Conservation (phyloP, 1,284 basidiomycete genomes). For the Apiotrichum veenhuisii region DNA sequence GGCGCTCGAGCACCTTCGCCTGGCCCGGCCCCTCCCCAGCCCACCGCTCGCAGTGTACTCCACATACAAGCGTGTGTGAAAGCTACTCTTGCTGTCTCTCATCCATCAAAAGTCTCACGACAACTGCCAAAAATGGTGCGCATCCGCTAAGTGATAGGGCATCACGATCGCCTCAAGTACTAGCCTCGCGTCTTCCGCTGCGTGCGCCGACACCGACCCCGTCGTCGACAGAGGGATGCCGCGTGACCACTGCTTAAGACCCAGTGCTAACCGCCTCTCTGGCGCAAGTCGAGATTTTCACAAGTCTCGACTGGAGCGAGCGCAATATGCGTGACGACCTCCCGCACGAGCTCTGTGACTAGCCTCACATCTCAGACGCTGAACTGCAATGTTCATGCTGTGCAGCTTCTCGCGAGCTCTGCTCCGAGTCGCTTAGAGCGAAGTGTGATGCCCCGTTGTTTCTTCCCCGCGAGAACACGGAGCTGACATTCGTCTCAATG, state of each 20-base stretch:
- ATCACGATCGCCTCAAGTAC: constrained; percentile 16
- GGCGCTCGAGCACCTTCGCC: too few relatives aligned
- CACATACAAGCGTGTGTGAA: not conserved
- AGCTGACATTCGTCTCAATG: constrained; percentile 49
- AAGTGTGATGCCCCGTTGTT: constrained; percentile 34
- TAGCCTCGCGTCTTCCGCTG: not conserved
- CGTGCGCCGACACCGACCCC: not conserved
- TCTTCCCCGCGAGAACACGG: constrained; percentile 12
- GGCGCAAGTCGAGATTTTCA: not conserved
- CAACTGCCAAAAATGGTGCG: constrained; percentile 22
- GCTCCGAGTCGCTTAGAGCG: constrained; percentile 24
- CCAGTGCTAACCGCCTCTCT: constrained; percentile 7
- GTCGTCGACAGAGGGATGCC: not conserved
- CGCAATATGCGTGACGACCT: constrained; percentile 6
- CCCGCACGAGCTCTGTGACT: constrained; percentile 3
- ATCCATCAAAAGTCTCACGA: constrained; percentile 19
- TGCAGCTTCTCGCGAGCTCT: not conserved
- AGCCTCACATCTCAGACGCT: not conserved
- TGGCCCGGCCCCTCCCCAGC: not conserved
- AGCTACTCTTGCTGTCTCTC: not conserved
- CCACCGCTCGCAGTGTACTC: not conserved
- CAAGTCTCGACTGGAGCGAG: not conserved
- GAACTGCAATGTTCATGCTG: not conserved
- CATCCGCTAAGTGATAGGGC: constrained; percentile 13
- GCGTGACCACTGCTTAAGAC: not conserved